A percentile compares a stretch with the other conserved stretches of the same genome.
phyloP scores from a whole-genome alignment of 768 basidiomycete genomes.

The Termitomyces sp. region DNA sequence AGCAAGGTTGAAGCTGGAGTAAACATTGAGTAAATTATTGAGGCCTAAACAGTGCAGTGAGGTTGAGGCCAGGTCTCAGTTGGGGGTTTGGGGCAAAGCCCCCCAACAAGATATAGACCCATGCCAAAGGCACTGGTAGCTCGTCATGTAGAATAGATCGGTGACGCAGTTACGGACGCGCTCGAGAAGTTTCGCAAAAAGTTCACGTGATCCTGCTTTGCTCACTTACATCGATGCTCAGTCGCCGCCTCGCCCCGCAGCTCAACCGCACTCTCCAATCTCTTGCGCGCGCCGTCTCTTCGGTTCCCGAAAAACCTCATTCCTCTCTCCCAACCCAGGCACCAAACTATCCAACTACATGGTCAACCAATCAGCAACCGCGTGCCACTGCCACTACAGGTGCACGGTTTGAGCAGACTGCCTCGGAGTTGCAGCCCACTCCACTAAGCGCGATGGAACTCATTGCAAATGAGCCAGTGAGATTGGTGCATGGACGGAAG shows the following conservation, averaged over 20 bases:
- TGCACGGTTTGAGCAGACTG: slow-evolving; percentile 91
- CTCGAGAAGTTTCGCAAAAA: too few relatives aligned
- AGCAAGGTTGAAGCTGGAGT: too few relatives aligned
- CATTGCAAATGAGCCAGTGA: slow-evolving; percentile 79
- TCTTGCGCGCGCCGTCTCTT: slow-evolving; percentile 24
- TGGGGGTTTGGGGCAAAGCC: too few relatives aligned
- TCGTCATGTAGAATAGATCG: too few relatives aligned
- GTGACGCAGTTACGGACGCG: too few relatives aligned
- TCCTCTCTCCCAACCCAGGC: slow-evolving; percentile 51
- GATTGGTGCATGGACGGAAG: slow-evolving; percentile 74
- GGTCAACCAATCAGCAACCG: slow-evolving; percentile 79
- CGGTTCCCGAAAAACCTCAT: slow-evolving; percentile 21
- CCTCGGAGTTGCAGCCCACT: slow-evolving; percentile 81
- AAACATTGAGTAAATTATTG: too few relatives aligned
- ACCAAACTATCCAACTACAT: slow-evolving; percentile 76
- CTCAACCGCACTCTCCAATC: slow-evolving; percentile 23
- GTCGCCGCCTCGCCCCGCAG: slow-evolving; percentile 29
- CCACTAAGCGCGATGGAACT: slow-evolving; percentile 90
- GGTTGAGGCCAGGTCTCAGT: too few relatives aligned
- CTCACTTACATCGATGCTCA: slow-evolving; percentile 26
- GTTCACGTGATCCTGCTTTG: background rate
- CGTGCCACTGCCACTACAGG: slow-evolving; percentile 54
- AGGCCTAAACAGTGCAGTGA: too few relatives aligned
- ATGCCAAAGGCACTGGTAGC: too few relatives aligned
- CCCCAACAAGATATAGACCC: too few relatives aligned